A percentile compares a stretch with the other conserved stretches of the same genome.
phyloP scores from a whole-genome alignment of 306 rosid species.

The Quercus engelmannii region DNA sequence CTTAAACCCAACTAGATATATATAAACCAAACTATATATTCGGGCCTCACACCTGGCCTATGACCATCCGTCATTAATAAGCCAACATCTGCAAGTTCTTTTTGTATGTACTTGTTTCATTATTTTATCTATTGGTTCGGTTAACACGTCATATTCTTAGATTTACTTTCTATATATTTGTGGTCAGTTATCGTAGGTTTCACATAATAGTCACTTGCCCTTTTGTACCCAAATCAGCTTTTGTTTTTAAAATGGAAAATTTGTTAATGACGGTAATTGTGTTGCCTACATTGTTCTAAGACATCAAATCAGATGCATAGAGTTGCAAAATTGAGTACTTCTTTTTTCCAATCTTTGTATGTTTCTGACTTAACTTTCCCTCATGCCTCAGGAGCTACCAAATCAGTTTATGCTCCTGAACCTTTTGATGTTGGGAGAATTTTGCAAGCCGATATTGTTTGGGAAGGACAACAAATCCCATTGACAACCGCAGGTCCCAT shows the following conservation, averaged over 20 bases:
- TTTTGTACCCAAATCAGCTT: not conserved
- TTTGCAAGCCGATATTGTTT: constrained; percentile 63
- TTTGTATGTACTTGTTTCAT: not conserved
- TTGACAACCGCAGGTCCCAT: constrained; percentile 75
- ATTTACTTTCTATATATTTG: not conserved
- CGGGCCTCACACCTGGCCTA: no score
- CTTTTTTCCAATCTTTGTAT: not conserved
- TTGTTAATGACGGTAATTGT: constrained; percentile 3
- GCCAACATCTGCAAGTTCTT: no score
- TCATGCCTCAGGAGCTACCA: constrained; percentile 68
- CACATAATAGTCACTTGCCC: not conserved
- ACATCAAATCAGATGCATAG: not conserved
- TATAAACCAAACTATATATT: no score
- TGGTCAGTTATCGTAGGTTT: not conserved
- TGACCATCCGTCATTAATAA: no score
- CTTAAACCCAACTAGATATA: no score
- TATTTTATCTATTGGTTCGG: not conserved
- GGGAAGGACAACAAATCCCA: constrained; percentile 34
- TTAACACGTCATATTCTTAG: not conserved
- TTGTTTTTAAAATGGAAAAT: not conserved
- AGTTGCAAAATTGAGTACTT: not conserved
- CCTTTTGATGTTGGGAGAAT: constrained; percentile 80
- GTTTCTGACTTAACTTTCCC: constrained; percentile 16
- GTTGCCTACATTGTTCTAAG: not conserved
- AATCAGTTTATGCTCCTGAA: constrained; percentile 77